phyloP scores from a whole-genome alignment of 352 stramenopile species.

The Phytopythium boreale region DNA sequence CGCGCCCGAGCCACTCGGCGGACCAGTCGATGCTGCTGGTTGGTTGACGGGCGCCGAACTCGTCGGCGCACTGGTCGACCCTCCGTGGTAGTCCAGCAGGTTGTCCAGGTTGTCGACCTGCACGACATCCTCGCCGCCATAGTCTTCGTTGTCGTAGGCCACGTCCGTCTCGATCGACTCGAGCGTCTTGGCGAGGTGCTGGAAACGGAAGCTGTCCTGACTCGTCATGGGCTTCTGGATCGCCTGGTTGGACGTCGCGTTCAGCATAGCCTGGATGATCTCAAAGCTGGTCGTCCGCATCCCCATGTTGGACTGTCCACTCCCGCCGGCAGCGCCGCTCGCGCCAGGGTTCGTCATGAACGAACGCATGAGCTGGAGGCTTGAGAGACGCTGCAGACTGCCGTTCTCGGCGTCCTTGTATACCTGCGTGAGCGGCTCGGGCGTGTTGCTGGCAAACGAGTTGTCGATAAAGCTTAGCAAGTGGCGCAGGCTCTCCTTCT shows the following conservation, averaged over 20 bases:
- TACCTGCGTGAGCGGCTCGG: slow-evolving; percentile 74
- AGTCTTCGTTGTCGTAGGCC: slow-evolving; percentile 81
- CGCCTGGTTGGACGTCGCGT: slow-evolving; percentile 77
- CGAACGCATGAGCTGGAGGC: slow-evolving; percentile 76
- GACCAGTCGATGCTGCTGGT: not conserved
- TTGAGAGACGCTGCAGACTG: slow-evolving; percentile 65
- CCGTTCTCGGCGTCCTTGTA: slow-evolving; percentile 80
- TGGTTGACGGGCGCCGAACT: slow-evolving; percentile 3
- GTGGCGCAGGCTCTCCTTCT: slow-evolving; percentile 83
- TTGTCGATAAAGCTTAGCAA: slow-evolving; percentile 84
- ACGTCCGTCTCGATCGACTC: slow-evolving; percentile 83
- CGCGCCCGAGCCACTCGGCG: slow-evolving; percentile 5
- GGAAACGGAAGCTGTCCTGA: slow-evolving; percentile 85
- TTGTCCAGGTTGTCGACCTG: slow-evolving; percentile 86
- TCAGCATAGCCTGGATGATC: slow-evolving; percentile 87
- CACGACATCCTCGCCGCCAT: slow-evolving; percentile 76
- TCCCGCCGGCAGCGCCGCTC: slow-evolving; percentile 2
- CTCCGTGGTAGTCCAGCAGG: slow-evolving; percentile 71
- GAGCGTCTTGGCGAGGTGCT: slow-evolving; percentile 72
- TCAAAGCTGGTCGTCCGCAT: slow-evolving; percentile 82
- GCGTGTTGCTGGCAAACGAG: slow-evolving; percentile 69
- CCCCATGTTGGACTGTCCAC: slow-evolving; percentile 36
- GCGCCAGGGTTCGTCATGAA: slow-evolving; percentile 41
- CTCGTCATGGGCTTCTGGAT: slow-evolving; percentile 88
- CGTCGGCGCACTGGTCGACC: slow-evolving; percentile 15